A percentile compares a stretch with the other conserved stretches of the same genome.
These are phyloP conservation scores for Geosmithia flava DNA, from an alignment of 2,329 filamentous ascomycete genomes.

Conservation along the genomic window DNA sequence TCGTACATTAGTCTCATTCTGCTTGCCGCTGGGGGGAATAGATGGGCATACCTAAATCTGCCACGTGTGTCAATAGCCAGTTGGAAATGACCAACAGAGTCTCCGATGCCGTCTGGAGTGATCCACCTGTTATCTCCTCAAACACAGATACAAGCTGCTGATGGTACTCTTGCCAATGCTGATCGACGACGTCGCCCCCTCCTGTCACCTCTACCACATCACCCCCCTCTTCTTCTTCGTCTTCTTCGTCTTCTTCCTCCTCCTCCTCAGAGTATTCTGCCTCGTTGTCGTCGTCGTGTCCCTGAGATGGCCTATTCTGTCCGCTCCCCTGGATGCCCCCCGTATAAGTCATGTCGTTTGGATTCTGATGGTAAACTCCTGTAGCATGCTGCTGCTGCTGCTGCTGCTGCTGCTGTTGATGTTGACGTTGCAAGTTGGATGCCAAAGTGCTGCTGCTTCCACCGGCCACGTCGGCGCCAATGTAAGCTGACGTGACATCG, in stretches of 20 bases:
- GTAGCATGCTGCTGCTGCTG: constrained; percentile 25
- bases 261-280: constrained; percentile 24
- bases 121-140: constrained; percentile 49
- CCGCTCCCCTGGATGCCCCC: constrained; percentile 30
- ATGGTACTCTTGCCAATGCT: constrained; percentile 57
- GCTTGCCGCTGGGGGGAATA: background rate
- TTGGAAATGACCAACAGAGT: constrained; percentile 38
- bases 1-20: constrained; percentile 2
- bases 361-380: constrained; percentile 56
- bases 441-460: constrained; percentile 32
- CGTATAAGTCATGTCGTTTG: constrained; percentile 35
- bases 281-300: background rate
- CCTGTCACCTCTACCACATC: background rate
- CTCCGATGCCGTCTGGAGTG: constrained; percentile 36
- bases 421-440: constrained; percentile 32
- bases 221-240: constrained; percentile 25
- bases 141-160: constrained; percentile 55
- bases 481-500: constrained; percentile 56
- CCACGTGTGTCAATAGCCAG: constrained; percentile 43
- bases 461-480: constrained; percentile 24
- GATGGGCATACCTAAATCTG: constrained; percentile 39
- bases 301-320: constrained; percentile 23
- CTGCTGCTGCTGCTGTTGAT: constrained; percentile 12
- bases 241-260: background rate
- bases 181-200: constrained; percentile 11